Evolutionary conservation across 1,284 basidiomycete species (phyloP), one percentile per base, ranked within the genome.

Genomic region (Boletus sp.): DNA sequence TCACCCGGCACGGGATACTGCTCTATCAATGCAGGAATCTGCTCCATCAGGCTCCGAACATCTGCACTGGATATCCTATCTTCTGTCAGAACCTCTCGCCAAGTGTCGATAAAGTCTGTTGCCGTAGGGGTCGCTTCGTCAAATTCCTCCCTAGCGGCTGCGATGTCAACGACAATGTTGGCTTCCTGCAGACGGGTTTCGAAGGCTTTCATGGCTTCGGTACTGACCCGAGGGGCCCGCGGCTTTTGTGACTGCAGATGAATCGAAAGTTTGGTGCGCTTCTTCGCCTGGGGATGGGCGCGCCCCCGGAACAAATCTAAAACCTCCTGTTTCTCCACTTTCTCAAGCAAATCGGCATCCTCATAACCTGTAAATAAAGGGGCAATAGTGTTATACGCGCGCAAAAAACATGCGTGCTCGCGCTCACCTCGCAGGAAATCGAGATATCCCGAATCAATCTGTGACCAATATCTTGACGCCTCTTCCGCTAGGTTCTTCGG

Each of bases 191-290:
- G 77, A 13, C 80, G 73, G 29, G 67, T 72, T 60, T 85, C 79
- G 63, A 94, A 88, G 6, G 83, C 86, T 60, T 84, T 78, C 36
- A 85, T 82, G 6, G 91, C 89, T 3, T 80, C 78, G 6, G 76
- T 67, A 68, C 88, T 91, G 70, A 95, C 84, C 62, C 83, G 85
- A 63, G 78, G 79, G 6, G 79, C 73, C 9, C 74, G 78, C 5
- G 82, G 77, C 67, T 84, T 88, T 66, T 86, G 85, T 6, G 93
- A 92, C 50, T 79, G 76, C 71, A 93, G 77, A 66, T 97, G 94
- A 18, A 94, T 77, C 0, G 94, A 92, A 31, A 96, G 74, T 73
- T 96, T 96, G 39, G 86, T 79, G 44, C 93, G 84, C 3, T 77
- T 80, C 33, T 78, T 63, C 0, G 91, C 92, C 1, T 81, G 82